These are phyloP conservation scores for Lichtheimia hyalospora DNA, from an alignment of 371 early-diverging fungal species.

Conservation along the genomic window DNA sequence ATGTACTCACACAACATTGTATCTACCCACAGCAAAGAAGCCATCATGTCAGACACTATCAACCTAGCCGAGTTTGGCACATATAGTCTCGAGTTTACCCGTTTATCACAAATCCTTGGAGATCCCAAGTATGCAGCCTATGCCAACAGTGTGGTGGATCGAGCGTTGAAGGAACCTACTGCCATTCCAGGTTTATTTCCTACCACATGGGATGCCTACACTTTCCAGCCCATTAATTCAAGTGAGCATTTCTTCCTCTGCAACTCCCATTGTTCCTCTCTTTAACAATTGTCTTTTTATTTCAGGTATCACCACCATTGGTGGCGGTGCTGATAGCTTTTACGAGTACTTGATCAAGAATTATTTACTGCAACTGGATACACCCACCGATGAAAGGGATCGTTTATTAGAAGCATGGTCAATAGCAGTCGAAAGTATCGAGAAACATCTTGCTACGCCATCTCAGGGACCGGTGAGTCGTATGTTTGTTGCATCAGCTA, in stretches of 20 bases:
- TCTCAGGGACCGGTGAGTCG: constrained; percentile 17
- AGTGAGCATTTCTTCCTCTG: constrained; percentile 7
- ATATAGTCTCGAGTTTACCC: constrained; percentile 81
- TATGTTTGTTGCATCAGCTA: constrained; percentile 28
- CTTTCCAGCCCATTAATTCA: constrained; percentile 25
- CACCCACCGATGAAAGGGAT: constrained; percentile 33
- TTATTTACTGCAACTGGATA: constrained; percentile 52
- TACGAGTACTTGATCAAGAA: constrained; percentile 81
- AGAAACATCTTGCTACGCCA: constrained; percentile 36
- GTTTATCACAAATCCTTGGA: constrained; percentile 70
- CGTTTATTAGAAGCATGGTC: constrained; percentile 27
- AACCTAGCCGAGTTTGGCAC: constrained; percentile 82
- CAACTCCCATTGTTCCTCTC: background rate
- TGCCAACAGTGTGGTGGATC: constrained; percentile 51
- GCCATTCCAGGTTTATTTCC: constrained; percentile 59
- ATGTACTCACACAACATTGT: background rate
- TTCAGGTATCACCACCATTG: constrained; percentile 41
- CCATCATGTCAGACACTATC: constrained; percentile 5
- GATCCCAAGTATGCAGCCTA: constrained; percentile 55
- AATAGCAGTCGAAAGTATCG: constrained; percentile 37
- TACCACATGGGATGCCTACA: constrained; percentile 21
- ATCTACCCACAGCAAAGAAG: background rate
- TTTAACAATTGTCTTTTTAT: background rate
- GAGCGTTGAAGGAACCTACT: constrained; percentile 26
- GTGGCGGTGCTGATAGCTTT: constrained; percentile 80